These are phyloP conservation scores for Colletotrichum zoysiae DNA, from an alignment of 2,329 filamentous ascomycete genomes.

Conservation along the genomic window DNA sequence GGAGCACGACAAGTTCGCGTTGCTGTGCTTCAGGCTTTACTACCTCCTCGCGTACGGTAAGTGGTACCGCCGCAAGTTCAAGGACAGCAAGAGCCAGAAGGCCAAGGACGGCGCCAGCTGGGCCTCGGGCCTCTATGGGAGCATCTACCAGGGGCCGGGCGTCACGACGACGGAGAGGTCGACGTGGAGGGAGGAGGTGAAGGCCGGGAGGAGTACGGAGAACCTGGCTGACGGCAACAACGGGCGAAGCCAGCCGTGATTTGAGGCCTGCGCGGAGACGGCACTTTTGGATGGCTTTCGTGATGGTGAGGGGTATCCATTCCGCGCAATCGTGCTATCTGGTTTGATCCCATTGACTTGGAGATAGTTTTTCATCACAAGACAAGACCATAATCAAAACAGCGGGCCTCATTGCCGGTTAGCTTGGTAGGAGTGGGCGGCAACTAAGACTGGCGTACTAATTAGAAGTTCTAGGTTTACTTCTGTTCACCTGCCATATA, in stretches of 20 bases:
- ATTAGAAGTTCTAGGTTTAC: no score
- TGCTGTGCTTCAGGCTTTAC: conserved; percentile 71
- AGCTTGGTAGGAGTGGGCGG: no score
- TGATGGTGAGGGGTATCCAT: background rate
- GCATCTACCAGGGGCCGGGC: conserved; percentile 70
- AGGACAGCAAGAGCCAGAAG: conserved; percentile 47
- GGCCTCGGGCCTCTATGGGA: conserved; percentile 70
- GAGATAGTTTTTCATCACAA: background rate
- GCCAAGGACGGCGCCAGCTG: conserved; percentile 65
- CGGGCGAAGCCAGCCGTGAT: conserved; percentile 50
- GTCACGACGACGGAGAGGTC: conserved; percentile 64
- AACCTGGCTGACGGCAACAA: conserved; percentile 52
- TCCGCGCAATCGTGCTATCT: no score
- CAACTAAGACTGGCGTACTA: no score
- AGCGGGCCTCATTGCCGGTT: background rate
- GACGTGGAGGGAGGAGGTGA: conserved; percentile 61
- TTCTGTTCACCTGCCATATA: no score
- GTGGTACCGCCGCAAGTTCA: conserved; percentile 64
- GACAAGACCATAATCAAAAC: background rate
- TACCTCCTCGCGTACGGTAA: conserved; percentile 71
- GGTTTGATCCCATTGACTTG: background rate
- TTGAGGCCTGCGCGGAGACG: accelerated
- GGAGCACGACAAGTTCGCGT: conserved; percentile 71
- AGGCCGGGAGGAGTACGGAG: conserved; percentile 51
- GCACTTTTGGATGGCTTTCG: background rate